Evolutionary conservation across 163 green algal genomes (phyloP), one percentile per base, ranked within the genome.

Genomic region (Coccomyxa subellipsoidea): DNA sequence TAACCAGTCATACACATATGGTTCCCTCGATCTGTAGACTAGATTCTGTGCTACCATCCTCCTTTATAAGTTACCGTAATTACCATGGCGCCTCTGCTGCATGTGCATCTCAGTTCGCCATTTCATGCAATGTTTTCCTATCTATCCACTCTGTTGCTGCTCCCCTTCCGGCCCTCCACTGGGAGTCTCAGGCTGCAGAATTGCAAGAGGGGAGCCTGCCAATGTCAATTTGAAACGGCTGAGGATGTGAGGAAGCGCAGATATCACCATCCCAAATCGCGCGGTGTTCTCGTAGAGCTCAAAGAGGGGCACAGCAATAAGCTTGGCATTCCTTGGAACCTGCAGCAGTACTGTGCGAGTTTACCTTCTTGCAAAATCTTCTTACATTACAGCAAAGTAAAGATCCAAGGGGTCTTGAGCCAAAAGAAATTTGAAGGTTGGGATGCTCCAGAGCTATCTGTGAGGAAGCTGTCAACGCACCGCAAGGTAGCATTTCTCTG

Each of bases 271-370:
- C 6, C 96, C 96, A 86, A 96, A 99, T 29, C 93, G 88, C 23
- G 88, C 76, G 23, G 86, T 70, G 82, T 98, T 98, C 81, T 98
- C 95, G 81, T 99, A 98, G 37, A 99, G 87, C 86, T 99, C 96
- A 81, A 98, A 98, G 15, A 99, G 85, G 10, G 96, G 96, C 36
- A 99, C 96, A 2, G 96, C 96, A 31, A 99, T 80, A 40, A 99
- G 89, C 81, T 95, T 95, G 76, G 95, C 88, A 87, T 99, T 98
- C 38, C 94, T 94, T 6, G 96, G 96, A 27, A 98, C 92, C 94
- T 97, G 90, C 40, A 80, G 29, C n/a, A n/a, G n/a, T n/a, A n/a
- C n/a, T n/a, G n/a, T n/a, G n/a, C n/a, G n/a, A n/a, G n/a, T n/a
- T n/a, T n/a, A n/a, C n/a, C n/a, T n/a, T n/a, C n/a, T n/a, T n/a